Evolutionary conservation across 371 early-diverging fungal genomes (phyloP).

Genomic region (Lichtheimia hyalospora): DNA sequence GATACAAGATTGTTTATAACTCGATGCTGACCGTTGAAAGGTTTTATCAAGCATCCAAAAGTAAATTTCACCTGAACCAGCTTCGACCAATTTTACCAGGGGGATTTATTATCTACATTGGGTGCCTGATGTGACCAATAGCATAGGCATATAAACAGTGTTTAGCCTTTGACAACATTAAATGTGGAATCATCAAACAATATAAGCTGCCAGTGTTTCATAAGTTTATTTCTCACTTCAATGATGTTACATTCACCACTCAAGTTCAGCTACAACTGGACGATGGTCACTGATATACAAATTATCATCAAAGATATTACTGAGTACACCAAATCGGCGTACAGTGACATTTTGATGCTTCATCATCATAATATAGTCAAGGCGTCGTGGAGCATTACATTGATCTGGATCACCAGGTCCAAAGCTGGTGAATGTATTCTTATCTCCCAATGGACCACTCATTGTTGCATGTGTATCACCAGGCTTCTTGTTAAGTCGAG

Average conservation of each 20-base stretch:
- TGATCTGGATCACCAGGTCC: conserved; percentile 28
- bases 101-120: too few species aligned
- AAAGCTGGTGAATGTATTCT: conserved; percentile 50
- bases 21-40: too few species aligned
- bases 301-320: conserved; percentile 44
- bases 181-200: too few species aligned
- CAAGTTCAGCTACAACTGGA: conserved; percentile 42
- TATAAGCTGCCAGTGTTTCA: too few species aligned
- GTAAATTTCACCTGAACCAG: too few species aligned
- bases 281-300: conserved; percentile 52
- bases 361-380: conserved; percentile 48
- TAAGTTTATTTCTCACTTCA: too few species aligned
- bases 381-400: conserved; percentile 30
- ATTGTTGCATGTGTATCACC: conserved; percentile 9
- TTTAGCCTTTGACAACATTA: too few species aligned
- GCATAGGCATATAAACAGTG: too few species aligned
- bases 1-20: too few species aligned
- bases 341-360: conserved; percentile 18
- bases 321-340: conserved; percentile 32
- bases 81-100: too few species aligned
- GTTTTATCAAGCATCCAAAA: too few species aligned
- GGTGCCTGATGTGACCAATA: too few species aligned
- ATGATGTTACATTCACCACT: conserved; percentile 19
- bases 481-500: conserved; percentile 21
- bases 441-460: conserved; percentile 44